Percentiles rank a stretch among this genome's conserved stretches.
Conservation (phyloP, 2,329 filamentous ascomycete species). For the Penicillium sp. region DNA sequence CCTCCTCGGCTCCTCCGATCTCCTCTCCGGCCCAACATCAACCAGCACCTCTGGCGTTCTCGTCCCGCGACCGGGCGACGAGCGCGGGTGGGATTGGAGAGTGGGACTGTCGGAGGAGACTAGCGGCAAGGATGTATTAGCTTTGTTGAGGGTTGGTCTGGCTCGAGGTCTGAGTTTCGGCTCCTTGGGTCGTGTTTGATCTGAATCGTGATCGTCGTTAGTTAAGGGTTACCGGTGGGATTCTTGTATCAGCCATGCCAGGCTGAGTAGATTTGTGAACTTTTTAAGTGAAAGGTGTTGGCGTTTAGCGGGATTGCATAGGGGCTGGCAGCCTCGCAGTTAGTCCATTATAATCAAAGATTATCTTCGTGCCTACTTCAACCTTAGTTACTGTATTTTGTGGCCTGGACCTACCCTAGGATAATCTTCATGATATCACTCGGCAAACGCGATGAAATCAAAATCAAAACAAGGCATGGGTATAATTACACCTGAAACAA, state of each 20-base stretch:
- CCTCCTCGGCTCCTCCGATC: conserved; percentile 74
- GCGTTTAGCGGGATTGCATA: neutral
- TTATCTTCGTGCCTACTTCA: too few relatives aligned
- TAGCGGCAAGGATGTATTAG: conserved; percentile 71
- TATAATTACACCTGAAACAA: neutral
- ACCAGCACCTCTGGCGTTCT: conserved; percentile 60
- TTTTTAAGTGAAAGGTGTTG: neutral
- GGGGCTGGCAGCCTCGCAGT: too few relatives aligned
- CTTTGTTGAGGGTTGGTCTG: conserved; percentile 71
- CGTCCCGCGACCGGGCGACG: conserved; percentile 27
- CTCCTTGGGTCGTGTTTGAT: conserved; percentile 27
- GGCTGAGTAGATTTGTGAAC: neutral
- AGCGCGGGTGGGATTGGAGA: conserved; percentile 75
- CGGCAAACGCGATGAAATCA: too few relatives aligned
- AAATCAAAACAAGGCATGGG: too few relatives aligned
- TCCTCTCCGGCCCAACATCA: conserved; percentile 58
- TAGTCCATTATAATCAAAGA: too few relatives aligned
- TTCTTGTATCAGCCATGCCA: too few relatives aligned
- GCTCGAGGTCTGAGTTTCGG: conserved; percentile 67
- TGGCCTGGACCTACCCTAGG: too few relatives aligned
- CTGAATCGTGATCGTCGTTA: too few relatives aligned
- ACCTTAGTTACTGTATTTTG: too few relatives aligned
- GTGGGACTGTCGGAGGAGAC: conserved; percentile 60
- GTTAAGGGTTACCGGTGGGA: too few relatives aligned
- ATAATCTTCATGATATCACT: too few relatives aligned